phyloP scores from a whole-genome alignment of 805 yeast genomes.

The Cyberlindnera subsufficiens region DNA sequence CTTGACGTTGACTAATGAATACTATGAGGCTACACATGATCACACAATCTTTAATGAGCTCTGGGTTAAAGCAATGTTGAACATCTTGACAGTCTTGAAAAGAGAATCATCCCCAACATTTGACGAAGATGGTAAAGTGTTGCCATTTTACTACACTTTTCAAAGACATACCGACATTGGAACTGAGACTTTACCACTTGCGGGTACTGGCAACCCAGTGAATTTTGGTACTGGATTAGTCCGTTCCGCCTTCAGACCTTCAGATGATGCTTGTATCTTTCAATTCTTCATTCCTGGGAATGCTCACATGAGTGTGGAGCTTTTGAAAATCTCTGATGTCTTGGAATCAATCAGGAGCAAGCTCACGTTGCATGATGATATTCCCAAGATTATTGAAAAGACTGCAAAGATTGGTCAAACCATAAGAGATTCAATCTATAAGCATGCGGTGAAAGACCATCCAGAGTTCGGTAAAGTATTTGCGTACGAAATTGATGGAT shows the following conservation, averaged over 20 bases:
- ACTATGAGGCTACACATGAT: slow-evolving; percentile 50
- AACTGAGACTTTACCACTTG: slow-evolving; percentile 72
- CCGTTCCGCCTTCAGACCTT: slow-evolving; percentile 83
- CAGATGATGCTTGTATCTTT: slow-evolving; percentile 79
- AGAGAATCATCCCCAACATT: slow-evolving; percentile 62
- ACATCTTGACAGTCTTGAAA: slow-evolving; percentile 43
- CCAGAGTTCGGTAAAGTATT: slow-evolving; percentile 68
- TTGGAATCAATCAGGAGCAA: slow-evolving; percentile 18
- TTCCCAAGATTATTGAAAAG: slow-evolving; percentile 28
- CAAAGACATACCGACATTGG: slow-evolving; percentile 71
- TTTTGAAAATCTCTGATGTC: slow-evolving; percentile 31
- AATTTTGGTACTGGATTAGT: slow-evolving; percentile 62
- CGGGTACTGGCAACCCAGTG: slow-evolving; percentile 83
- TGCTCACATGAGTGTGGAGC: slow-evolving; percentile 65
- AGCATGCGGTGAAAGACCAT: slow-evolving; percentile 63
- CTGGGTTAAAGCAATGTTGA: slow-evolving; percentile 58
- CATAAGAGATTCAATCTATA: slow-evolving; percentile 51
- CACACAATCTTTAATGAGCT: slow-evolving; percentile 32
- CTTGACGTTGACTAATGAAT: slow-evolving; percentile 68
- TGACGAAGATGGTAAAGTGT: slow-evolving; percentile 33
- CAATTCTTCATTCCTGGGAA: slow-evolving; percentile 85
- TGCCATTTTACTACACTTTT: slow-evolving; percentile 55
- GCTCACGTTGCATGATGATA: slow-evolving; percentile 10
- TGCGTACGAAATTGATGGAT: slow-evolving; percentile 89
- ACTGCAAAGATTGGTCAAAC: slow-evolving; percentile 32